Percentiles rank a stretch among this genome's conserved stretches.
Conservation (phyloP, 331 rosid species). For the Rhamnella rubrinervis region DNA sequence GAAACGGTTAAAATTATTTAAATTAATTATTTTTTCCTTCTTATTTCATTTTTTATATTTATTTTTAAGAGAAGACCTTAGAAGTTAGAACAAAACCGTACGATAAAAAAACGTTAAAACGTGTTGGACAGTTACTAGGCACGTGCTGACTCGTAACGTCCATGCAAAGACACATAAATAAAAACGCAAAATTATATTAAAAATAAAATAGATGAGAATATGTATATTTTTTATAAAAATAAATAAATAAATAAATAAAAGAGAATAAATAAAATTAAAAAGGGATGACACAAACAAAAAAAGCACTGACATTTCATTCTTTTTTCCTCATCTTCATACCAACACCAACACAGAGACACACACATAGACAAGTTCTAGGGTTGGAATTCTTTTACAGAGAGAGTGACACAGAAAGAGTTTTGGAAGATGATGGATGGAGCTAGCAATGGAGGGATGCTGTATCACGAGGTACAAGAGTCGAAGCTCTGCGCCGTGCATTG, state of each 20-base stretch:
- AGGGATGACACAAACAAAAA: background rate
- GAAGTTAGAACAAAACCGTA: no score
- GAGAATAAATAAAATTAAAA: no score
- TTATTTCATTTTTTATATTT: no score
- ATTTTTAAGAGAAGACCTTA: no score
- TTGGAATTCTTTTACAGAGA: background rate
- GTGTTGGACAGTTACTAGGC: slow-evolving; percentile 8
- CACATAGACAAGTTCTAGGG: slow-evolving; percentile 34
- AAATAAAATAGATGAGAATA: no score
- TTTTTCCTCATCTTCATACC: background rate
- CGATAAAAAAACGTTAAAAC: background rate
- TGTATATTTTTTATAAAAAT: no score
- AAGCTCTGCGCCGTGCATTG: slow-evolving; percentile 99
- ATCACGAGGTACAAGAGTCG: slow-evolving; percentile 98
- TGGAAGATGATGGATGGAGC: slow-evolving; percentile 68
- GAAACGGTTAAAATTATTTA: no score
- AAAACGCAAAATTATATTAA: no score
- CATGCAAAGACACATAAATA: background rate
- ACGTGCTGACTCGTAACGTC: slow-evolving; percentile 22
- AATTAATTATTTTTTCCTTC: no score
- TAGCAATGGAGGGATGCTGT: slow-evolving; percentile 97
- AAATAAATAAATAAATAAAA: no score
- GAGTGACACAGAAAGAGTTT: background rate
- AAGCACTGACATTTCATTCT: background rate
- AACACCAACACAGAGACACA: background rate